Percentiles rank a stretch among this genome's conserved stretches.
These are phyloP conservation scores for Cladosporium cucumerinum DNA, from an alignment of 2,329 filamentous ascomycete species.

Conservation along the genomic window DNA sequence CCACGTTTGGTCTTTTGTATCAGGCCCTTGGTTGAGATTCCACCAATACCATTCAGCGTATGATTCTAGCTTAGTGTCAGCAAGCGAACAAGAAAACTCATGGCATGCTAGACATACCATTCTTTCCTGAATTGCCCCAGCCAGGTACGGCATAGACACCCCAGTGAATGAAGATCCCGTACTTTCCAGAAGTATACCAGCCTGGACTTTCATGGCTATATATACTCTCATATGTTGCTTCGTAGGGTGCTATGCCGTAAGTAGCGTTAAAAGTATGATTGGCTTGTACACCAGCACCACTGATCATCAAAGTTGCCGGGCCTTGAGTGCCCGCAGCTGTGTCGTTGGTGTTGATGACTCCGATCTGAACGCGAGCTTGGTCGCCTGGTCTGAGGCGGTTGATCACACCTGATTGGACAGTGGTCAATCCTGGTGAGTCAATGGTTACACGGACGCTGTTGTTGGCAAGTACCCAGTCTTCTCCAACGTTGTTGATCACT, in stretches of 20 bases:
- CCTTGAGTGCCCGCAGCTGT: conserved; percentile 31
- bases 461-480: conserved; percentile 34
- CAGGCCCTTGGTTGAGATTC: conserved; percentile 44
- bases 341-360: conserved; percentile 35
- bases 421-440: conserved; percentile 34
- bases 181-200: conserved; percentile 55
- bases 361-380: conserved; percentile 38
- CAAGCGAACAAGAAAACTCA: background rate
- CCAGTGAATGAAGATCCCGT: conserved; percentile 60
- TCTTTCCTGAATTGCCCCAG: conserved; percentile 48
- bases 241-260: conserved; percentile 35
- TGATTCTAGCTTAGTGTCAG: conserved; percentile 18
- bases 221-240: conserved; percentile 38
- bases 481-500: conserved; percentile 39
- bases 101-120: conserved; percentile 36
- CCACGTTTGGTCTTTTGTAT: conserved; percentile 44
- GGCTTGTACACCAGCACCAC: conserved; percentile 27
- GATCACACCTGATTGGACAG: conserved; percentile 36
- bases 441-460: conserved; percentile 37
- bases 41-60: conserved; percentile 47
- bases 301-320: conserved; percentile 32
- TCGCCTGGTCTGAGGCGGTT: conserved; percentile 42
- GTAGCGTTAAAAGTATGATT: conserved; percentile 36
- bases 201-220: conserved; percentile 47
- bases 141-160: conserved; percentile 55